A percentile compares a stretch with the other conserved stretches of the same genome.
These are phyloP conservation scores for Coccinonectria pachysandricola DNA, from an alignment of 2,329 filamentous ascomycete species.

Conservation along the genomic window DNA sequence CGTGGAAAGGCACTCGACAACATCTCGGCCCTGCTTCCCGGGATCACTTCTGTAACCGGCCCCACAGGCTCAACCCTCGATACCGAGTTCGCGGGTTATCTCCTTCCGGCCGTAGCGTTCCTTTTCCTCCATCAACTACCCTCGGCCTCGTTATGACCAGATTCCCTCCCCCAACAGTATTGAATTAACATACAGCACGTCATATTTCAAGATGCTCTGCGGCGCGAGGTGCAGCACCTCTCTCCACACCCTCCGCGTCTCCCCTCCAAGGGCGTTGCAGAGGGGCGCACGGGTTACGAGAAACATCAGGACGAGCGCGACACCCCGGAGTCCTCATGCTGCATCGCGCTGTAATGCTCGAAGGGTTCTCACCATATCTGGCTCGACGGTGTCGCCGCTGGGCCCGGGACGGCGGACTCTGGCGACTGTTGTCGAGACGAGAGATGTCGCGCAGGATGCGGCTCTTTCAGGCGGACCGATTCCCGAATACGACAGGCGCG, in stretches of 20 bases:
- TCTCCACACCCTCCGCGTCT: conserved; percentile 8
- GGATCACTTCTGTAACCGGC: conserved; percentile 17
- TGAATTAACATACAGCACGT: conserved; percentile 3
- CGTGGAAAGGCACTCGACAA: not conserved
- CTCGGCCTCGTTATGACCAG: no score
- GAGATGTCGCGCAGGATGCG: conserved; percentile 2
- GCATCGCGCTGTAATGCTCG: no score
- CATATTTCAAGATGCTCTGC: conserved; percentile 10
- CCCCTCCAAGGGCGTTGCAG: conserved; percentile 12
- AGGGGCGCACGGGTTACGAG: conserved; percentile 14
- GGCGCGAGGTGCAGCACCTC: conserved; percentile 10
- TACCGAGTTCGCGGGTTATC: conserved; percentile 15
- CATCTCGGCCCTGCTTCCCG: not conserved
- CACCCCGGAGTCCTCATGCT: no score
- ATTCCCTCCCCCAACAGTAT: no score
- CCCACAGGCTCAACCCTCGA: conserved; percentile 17
- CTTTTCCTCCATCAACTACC: no score
- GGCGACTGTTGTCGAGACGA: conserved; percentile 18
- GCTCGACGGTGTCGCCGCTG: no score
- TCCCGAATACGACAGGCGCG: conserved; percentile 77
- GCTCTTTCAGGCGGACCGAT: conserved; percentile 55
- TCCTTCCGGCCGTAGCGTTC: no score
- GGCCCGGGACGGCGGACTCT: conserved; percentile 14
- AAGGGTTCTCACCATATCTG: no score
- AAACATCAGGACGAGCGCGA: no score